phyloP scores from a whole-genome alignment of 2,329 filamentous ascomycete species.

The Colletotrichum abscissum region DNA sequence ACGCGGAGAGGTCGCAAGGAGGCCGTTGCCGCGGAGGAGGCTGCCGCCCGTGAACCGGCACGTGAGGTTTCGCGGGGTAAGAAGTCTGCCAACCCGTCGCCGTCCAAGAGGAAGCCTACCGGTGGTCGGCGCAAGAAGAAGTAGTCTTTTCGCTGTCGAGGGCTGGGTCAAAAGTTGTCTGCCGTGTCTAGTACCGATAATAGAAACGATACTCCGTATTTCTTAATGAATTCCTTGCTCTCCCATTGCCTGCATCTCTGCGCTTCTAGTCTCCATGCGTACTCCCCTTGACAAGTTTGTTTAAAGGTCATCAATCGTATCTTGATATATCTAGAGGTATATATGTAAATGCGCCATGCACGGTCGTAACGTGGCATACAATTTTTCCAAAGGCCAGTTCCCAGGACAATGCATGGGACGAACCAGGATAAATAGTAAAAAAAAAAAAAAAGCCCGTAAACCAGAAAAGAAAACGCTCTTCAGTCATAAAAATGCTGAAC shows the following conservation, averaged over 20 bases:
- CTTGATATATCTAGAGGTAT: constrained; percentile 3
- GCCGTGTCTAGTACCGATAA: background rate
- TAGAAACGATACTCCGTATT: constrained; percentile 20
- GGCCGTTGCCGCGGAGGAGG: constrained; percentile 53
- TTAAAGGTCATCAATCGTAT: constrained; percentile 19
- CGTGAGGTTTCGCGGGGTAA: constrained; percentile 48
- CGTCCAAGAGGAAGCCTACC: constrained; percentile 53
- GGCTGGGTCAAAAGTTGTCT: background rate
- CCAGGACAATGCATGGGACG: constrained; percentile 1
- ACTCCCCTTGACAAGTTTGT: background rate
- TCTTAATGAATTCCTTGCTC: background rate
- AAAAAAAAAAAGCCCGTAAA: background rate
- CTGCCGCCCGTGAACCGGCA: constrained; percentile 42
- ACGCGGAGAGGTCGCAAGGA: constrained; percentile 42
- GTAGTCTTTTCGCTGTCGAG: constrained; percentile 39
- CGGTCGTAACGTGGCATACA: background rate
- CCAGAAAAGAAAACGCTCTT: background rate
- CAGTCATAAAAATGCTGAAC: background rate
- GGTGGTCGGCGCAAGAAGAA: constrained; percentile 48
- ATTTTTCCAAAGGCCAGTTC: background rate
- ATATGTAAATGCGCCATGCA: constrained; percentile 13
- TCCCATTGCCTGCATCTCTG: background rate
- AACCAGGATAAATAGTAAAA: constrained; percentile 3
- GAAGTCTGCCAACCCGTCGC: constrained; percentile 50
- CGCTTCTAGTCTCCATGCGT: too few species aligned